These are phyloP conservation scores for Cucumis cinereus DNA, from an alignment of 306 rosid genomes.

Conservation along the genomic window DNA sequence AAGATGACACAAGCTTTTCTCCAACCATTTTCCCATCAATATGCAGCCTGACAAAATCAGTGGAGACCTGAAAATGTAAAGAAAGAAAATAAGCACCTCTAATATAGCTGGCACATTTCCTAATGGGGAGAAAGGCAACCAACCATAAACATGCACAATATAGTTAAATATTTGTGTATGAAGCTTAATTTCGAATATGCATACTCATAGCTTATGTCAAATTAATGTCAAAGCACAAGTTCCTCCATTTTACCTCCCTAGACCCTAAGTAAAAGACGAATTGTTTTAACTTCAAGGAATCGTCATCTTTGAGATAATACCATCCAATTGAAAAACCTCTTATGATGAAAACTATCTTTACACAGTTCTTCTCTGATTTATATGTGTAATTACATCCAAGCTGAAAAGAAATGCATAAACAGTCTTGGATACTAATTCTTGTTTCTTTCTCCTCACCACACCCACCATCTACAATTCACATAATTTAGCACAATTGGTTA, in stretches of 20 bases:
- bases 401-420: not conserved
- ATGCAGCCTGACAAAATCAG: slow-evolving; percentile 41
- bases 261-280: not conserved
- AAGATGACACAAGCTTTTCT: slow-evolving; percentile 29
- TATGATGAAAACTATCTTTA: not conserved
- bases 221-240: not conserved
- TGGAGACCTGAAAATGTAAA: slow-evolving; percentile 41
- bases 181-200: not conserved
- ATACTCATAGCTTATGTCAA: not conserved
- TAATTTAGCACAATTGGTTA: not conserved
- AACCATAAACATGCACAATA: not conserved
- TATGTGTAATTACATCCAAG: not conserved
- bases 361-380: not conserved
- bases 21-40: slow-evolving; percentile 58
- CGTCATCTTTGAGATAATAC: not conserved
- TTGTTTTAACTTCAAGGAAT: not conserved
- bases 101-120: not conserved
- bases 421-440: not conserved
- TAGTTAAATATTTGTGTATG: not conserved
- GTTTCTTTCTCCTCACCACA: not conserved
- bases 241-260: not conserved
- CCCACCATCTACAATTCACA: not conserved
- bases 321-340: not conserved
- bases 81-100: slow-evolving; percentile 9
- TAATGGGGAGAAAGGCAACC: not conserved